Evolutionary conservation across 139 green algal genomes (phyloP).

Genomic region (Coelastrella sp.): DNA sequence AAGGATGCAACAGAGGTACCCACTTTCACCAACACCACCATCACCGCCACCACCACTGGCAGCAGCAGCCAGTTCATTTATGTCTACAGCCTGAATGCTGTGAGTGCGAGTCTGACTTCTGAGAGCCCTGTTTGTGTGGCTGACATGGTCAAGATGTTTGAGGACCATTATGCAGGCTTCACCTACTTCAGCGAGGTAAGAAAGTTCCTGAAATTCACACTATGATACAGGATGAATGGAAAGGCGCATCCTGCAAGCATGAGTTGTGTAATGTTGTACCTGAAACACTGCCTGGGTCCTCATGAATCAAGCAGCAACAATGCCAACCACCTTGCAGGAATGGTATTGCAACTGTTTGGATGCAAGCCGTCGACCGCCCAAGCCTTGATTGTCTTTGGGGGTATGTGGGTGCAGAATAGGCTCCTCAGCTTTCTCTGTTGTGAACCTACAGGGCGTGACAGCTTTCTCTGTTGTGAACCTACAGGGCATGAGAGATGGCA

Average conservation of each 20-base stretch:
- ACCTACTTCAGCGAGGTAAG: background rate
- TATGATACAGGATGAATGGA: no score
- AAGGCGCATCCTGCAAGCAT: no score
- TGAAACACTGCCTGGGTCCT: no score
- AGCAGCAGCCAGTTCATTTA: background rate
- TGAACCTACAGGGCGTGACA: slow-evolving; percentile 9
- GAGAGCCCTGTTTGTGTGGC: slow-evolving; percentile 11
- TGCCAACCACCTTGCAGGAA: no score
- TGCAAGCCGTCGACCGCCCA: background rate
- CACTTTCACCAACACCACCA: background rate
- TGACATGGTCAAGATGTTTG: background rate
- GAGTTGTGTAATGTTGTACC: no score
- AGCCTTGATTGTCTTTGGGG: background rate
- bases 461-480: background rate
- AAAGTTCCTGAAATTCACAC: no score
- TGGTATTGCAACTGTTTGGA: background rate
- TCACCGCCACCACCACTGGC: background rate
- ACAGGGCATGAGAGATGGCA: slow-evolving; percentile 17
- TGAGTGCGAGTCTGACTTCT: background rate
- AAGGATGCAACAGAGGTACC: background rate
- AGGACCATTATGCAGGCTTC: slow-evolving; percentile 1
- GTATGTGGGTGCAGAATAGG: background rate
- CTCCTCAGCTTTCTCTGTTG: no score
- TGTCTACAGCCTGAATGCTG: slow-evolving; percentile 12
- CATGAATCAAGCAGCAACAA: no score